Evolutionary conservation across 2,329 filamentous ascomycete species (phyloP).

Genomic region (Penicillium sumatraense): DNA sequence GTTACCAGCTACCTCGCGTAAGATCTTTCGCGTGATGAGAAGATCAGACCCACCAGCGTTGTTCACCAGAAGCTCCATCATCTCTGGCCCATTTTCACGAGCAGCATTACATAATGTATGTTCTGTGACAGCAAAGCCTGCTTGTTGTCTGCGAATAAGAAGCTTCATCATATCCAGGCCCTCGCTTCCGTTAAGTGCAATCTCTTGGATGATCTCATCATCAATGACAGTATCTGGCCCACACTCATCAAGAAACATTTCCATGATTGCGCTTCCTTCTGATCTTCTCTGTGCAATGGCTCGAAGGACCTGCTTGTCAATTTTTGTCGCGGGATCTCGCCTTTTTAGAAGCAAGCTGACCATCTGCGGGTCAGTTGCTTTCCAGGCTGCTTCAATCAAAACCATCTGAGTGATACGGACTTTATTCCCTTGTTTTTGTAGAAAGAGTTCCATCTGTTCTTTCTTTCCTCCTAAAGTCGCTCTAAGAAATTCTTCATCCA

Average conservation of each 20-base stretch:
- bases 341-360: neutral
- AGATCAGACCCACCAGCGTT: neutral
- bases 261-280: neutral
- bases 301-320: neutral
- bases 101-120: neutral
- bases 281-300: neutral
- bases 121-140: neutral
- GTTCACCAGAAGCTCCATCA: neutral
- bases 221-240: neutral
- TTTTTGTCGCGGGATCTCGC: neutral
- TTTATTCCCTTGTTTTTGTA: neutral
- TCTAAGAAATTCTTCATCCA: neutral
- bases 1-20: neutral
- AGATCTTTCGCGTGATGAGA: neutral
- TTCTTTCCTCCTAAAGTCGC: neutral
- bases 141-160: neutral
- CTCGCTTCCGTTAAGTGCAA: neutral
- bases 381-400: neutral
- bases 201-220: neutral
- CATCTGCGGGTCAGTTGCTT: neutral
- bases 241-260: neutral
- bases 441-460: neutral
- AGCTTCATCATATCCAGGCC: neutral
- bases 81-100: neutral
- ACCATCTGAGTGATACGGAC: neutral